phyloP scores from a whole-genome alignment of 2,329 filamentous ascomycete species.

The Pestalotiopsis sp. region DNA sequence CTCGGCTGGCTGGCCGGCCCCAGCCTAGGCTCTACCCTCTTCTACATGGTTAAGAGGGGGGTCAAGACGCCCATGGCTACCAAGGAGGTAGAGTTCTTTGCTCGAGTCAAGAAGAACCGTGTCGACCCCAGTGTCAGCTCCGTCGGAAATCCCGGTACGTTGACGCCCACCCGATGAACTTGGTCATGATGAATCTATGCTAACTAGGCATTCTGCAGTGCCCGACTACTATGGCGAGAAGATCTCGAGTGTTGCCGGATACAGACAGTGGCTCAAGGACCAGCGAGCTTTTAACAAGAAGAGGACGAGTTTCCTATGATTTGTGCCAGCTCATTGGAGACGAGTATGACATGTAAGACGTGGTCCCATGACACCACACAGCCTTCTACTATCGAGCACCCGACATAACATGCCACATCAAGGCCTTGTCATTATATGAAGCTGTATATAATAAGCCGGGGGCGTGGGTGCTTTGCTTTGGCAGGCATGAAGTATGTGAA shows the following conservation, averaged over 20 bases:
- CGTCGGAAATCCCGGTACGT: conserved; percentile 75
- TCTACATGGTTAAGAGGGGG: conserved; percentile 72
- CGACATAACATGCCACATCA: not conserved
- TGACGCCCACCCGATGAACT: not conserved
- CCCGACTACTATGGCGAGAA: conserved; percentile 99
- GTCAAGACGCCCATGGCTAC: conserved; percentile 70
- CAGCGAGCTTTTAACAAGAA: conserved; percentile 97
- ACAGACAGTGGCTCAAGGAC: conserved; percentile 95
- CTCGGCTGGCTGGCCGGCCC: conserved; percentile 88
- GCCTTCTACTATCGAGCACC: not conserved
- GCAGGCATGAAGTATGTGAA: not conserved
- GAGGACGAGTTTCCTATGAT: conserved; percentile 64
- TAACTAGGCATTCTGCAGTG: conserved; percentile 43
- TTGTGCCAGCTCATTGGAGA: not conserved
- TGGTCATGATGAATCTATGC: not conserved
- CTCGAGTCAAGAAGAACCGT: conserved; percentile 85
- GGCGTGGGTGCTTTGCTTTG: not conserved
- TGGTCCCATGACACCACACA: not conserved
- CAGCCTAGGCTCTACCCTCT: conserved; percentile 75
- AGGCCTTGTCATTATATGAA: not conserved
- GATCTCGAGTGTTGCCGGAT: conserved; percentile 88
- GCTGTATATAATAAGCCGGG: not conserved
- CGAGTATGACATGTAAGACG: not conserved
- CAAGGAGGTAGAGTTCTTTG: conserved; percentile 95
- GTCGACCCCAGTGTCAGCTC: conserved; percentile 90